phyloP scores from a whole-genome alignment of 2,329 filamentous ascomycete species.

The Beauveria caledonica region DNA sequence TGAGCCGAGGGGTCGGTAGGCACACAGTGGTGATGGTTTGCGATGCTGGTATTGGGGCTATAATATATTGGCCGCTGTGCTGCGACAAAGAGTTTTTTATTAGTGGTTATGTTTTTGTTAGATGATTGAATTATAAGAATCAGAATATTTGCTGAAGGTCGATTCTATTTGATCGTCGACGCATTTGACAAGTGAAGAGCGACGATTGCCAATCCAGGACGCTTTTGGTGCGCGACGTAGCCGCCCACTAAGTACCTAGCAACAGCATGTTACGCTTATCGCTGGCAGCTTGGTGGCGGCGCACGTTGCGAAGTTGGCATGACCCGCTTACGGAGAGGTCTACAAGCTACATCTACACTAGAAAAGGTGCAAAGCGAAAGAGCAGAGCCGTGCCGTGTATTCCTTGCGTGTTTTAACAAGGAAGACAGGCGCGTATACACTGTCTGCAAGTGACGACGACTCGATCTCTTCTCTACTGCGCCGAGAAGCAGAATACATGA shows the following conservation, averaged over 20 bases:
- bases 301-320: background rate
- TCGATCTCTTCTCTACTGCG: background rate
- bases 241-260: background rate
- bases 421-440: background rate
- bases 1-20: background rate
- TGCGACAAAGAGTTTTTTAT: slow-evolving; percentile 7
- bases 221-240: background rate
- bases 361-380: background rate
- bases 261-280: background rate
- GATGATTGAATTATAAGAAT: slow-evolving; percentile 9
- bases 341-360: slow-evolving; percentile 3
- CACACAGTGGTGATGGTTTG: slow-evolving; percentile 3
- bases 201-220: background rate
- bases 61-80: slow-evolving; percentile 11
- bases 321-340: slow-evolving; percentile 5
- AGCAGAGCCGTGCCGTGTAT: background rate
- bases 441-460: background rate
- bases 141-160: background rate
- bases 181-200: background rate
- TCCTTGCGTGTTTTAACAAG: background rate
- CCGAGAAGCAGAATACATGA: slow-evolving; percentile 12
- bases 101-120: slow-evolving; percentile 12
- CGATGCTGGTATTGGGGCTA: slow-evolving; percentile 7
- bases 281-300: background rate
- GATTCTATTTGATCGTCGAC: background rate